phyloP scores from a whole-genome alignment of 768 basidiomycete genomes.

The Tricholoma hemisulphureum region DNA sequence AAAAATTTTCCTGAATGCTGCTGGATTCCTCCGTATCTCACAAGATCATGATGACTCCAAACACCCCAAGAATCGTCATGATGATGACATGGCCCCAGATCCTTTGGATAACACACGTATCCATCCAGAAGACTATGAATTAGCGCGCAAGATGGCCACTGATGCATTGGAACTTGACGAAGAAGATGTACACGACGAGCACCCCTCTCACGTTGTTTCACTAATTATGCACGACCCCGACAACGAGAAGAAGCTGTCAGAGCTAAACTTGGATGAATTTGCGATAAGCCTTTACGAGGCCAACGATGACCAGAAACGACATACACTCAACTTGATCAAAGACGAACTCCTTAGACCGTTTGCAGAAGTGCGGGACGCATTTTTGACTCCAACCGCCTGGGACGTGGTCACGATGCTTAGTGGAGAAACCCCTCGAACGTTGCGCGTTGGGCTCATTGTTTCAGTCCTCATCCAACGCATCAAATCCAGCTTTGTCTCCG shows the following conservation, averaged over 20 bases:
- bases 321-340: conserved; percentile 85
- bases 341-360: conserved; percentile 82
- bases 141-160: conserved; percentile 97
- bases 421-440: conserved; percentile 80
- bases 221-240: conserved; percentile 83
- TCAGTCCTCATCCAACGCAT: conserved; percentile 67
- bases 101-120: conserved; percentile 94
- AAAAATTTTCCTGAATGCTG: conserved; percentile 88
- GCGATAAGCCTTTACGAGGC: conserved; percentile 87
- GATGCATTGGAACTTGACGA: conserved; percentile 97
- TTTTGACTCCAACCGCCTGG: conserved; percentile 64
- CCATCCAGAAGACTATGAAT: conserved; percentile 96
- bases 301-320: conserved; percentile 82
- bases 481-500: conserved; percentile 48
- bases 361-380: conserved; percentile 67
- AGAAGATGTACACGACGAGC: conserved; percentile 90
- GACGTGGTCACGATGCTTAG: conserved; percentile 94
- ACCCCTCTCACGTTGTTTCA: conserved; percentile 86
- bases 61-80: conserved; percentile 61
- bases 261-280: conserved; percentile 94
- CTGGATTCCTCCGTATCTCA: conserved; percentile 85
- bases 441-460: conserved; percentile 78
- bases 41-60: conserved; percentile 63
- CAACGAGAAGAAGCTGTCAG: conserved; percentile 76
- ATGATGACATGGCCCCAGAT: conserved; percentile 73